A percentile compares a stretch with the other conserved stretches of the same genome.
Evolutionary conservation across 176 grass and related monocot genomes (phyloP).

Genomic region (Miscanthus lutarioriparius): DNA sequence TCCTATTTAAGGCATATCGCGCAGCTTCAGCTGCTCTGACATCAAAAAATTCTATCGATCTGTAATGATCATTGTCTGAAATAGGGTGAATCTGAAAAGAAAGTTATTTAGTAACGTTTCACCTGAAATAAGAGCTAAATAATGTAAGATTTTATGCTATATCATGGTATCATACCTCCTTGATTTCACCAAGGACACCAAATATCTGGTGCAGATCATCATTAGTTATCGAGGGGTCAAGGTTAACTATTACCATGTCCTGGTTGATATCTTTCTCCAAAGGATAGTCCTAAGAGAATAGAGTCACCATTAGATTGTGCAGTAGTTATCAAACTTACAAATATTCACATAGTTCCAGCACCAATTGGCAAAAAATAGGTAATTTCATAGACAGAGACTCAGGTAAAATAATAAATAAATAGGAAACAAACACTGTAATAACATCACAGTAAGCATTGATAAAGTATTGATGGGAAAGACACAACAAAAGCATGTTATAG

Average conservation of each 20-base stretch:
- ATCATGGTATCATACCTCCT: conserved; percentile 50
- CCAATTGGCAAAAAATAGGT: neutral
- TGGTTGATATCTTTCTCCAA: conserved; percentile 73
- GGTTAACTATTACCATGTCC: conserved; percentile 72
- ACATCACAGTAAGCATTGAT: conserved; percentile 16
- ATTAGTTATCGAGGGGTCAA: conserved; percentile 74
- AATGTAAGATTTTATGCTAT: conserved; percentile 4
- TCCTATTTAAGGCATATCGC: conserved; percentile 62
- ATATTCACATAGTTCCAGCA: conserved; percentile 9
- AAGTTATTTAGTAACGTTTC: conserved; percentile 33
- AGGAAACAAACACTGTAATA: conserved; percentile 3
- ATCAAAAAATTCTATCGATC: conserved; percentile 89
- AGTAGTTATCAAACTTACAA: conserved; percentile 12
- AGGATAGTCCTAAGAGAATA: conserved; percentile 62
- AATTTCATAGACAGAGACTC: neutral
- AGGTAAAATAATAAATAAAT: conserved; percentile 13
- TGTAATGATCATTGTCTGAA: conserved; percentile 54
- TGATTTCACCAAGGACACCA: conserved; percentile 88
- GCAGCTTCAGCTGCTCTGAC: conserved; percentile 79
- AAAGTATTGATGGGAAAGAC: conserved; percentile 7
- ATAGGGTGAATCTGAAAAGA: conserved; percentile 66
- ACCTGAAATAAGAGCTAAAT: conserved; percentile 7
- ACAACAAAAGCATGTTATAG: neutral
- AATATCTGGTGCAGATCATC: conserved; percentile 80
- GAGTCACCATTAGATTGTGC: conserved; percentile 11